Conservation (phyloP, 371 early-diverging fungal genomes). For the Syncephalastrum sp. region DNA sequence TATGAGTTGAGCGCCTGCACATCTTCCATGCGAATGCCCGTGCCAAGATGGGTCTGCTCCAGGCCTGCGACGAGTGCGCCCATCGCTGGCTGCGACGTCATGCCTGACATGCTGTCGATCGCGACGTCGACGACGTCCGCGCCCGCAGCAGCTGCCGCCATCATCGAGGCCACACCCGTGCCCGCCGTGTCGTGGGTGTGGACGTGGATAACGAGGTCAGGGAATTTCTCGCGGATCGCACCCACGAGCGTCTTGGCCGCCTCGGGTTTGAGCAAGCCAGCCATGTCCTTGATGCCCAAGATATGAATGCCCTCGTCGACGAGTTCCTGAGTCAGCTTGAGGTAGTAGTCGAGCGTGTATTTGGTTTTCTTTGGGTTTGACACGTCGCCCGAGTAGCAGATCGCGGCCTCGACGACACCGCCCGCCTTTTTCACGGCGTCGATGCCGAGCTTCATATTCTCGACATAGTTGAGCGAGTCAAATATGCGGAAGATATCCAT, state of each 20-base stretch:
- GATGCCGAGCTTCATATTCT: constrained; percentile 93
- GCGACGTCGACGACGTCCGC: constrained; percentile 94
- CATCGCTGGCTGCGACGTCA: constrained; percentile 96
- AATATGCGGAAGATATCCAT: constrained; percentile 97
- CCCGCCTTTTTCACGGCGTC: constrained; percentile 92
- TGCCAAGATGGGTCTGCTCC: constrained; percentile 72
- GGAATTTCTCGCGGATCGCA: constrained; percentile 83
- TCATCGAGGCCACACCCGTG: constrained; percentile 93
- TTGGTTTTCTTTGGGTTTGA: constrained; percentile 73
- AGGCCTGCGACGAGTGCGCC: constrained; percentile 89
- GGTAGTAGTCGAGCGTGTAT: constrained; percentile 89
- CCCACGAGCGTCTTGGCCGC: constrained; percentile 83
- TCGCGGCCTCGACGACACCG: constrained; percentile 91
- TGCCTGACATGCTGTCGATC: constrained; percentile 91
- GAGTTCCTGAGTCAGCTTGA: constrained; percentile 84
- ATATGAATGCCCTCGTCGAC: constrained; percentile 93
- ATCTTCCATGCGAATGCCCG: constrained; percentile 79
- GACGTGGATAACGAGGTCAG: constrained; percentile 92
- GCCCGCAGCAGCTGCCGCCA: constrained; percentile 90
- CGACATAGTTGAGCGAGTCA: constrained; percentile 93
- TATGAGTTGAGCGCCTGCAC: constrained; percentile 84
- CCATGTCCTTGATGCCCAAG: constrained; percentile 97
- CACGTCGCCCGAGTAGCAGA: constrained; percentile 94
- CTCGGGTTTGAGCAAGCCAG: constrained; percentile 90
- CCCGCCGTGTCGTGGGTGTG: constrained; percentile 98